Evolutionary conservation across 2,329 filamentous ascomycete genomes (phyloP), one percentile per base, ranked within the genome.

Genomic region (Coleophoma crateriformis): DNA sequence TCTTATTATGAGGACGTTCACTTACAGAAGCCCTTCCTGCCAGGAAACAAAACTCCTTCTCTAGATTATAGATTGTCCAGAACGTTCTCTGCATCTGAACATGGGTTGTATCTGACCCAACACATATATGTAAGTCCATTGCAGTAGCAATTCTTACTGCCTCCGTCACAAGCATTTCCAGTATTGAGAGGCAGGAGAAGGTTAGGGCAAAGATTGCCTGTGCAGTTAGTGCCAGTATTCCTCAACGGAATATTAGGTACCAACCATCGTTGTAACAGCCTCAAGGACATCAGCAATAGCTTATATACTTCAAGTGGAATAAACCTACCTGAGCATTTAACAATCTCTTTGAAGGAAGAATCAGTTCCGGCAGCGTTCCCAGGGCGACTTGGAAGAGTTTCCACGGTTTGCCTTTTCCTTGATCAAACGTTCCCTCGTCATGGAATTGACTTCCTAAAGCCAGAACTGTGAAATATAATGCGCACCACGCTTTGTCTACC

Each of bases 21-120:
- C 64, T 53, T 45, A 70, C 65, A 12, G 69, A 70, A 44, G 54
- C 60, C 19, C 55, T 60, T 4, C 63, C 57, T 7, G 53, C 54
- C 33, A 61, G 58, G 45, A 71, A 69, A 32, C 56, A 63, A 1
- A 53, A 51, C 7, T 60, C 58, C 45, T 72, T 71, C 43, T 73
- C 70, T 15, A 72, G 38, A 10, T 57, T 56, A 46, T 71, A 72
- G 14, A 71, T 58, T 0, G 68, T 65, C 69, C 69, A 73, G 46
- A 72, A 73, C 0, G 64, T 64, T 39, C 52, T 37, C 13, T 55
- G 44, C 38, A 60, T 27, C 27, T 27, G 27, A 27, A 27, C 8
- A 27, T 27, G 27, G 8, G 27, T 27, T 27, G 27, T 10, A 27
- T 27, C 27, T 27, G 27, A 27, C 8, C 27, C 27, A 27, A 27